Evolutionary conservation across 441 rosid genomes (phyloP).

Genomic region (Biscutella laevigata): DNA sequence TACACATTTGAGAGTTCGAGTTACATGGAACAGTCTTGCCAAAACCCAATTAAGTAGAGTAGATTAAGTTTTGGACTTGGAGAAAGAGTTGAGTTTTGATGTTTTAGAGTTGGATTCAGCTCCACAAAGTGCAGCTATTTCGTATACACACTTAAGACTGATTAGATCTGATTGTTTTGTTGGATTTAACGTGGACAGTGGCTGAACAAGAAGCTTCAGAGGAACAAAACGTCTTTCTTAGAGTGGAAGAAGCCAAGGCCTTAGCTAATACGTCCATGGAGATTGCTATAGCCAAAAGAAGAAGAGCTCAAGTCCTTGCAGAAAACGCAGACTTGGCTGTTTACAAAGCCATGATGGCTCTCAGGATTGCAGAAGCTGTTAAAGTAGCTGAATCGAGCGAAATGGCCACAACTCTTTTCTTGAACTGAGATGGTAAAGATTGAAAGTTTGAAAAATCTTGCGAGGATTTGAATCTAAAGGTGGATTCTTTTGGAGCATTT

Average conservation of each 20-base stretch:
- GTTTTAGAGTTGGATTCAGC: background rate
- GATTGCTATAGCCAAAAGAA: constrained; percentile 42
- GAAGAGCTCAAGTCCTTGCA: constrained; percentile 56
- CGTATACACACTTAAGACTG: background rate
- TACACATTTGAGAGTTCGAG: background rate
- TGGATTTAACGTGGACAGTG: background rate
- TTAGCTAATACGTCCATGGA: constrained; percentile 31
- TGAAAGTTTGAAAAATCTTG: constrained; percentile 1
- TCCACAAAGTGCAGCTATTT: background rate
- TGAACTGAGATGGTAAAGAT: constrained; percentile 19
- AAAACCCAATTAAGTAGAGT: background rate
- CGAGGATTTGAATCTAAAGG: background rate
- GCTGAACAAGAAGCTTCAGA: constrained; percentile 44
- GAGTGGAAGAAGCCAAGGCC: constrained; percentile 42
- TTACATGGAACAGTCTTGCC: background rate
- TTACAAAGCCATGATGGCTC: constrained; percentile 56
- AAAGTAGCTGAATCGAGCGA: constrained; percentile 28
- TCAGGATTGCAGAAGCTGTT: constrained; percentile 60
- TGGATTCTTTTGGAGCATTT: constrained; percentile 8
- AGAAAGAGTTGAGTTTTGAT: background rate
- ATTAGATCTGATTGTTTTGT: background rate
- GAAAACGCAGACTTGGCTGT: constrained; percentile 66
- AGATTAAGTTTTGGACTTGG: no score
- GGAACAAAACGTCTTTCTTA: constrained; percentile 31
- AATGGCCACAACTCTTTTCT: constrained; percentile 22